Evolutionary conservation across 2,329 filamentous ascomycete genomes (phyloP), one percentile per base, ranked within the genome.

Genomic region (Akanthomyces uredinophilus): DNA sequence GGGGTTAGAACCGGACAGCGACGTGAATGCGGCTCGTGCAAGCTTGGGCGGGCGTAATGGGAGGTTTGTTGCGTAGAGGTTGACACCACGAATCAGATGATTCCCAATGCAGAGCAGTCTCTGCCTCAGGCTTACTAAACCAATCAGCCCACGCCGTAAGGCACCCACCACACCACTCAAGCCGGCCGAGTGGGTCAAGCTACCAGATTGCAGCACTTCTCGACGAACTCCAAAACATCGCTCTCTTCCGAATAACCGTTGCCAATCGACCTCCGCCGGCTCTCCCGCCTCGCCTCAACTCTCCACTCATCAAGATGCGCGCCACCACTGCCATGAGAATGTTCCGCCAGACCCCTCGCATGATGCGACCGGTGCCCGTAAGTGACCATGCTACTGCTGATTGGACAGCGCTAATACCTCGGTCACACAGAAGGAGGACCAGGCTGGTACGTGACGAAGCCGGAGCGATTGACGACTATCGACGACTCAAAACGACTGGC

Each of bases 291-390:
- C 64, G 66, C 69, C 68, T 69, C 69, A 68, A 59, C 66, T 67
- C 63, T 66, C 64, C 62, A 64, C 64, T 68, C 63, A 62, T 63
- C 79, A 83, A 76, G 64, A 90, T 90, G 87, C 84, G 83, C 75
- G 79, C 87, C 73, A 86, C 88, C 72, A 81, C 82, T 70, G 79
- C 83, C 73, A 77, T 91, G 72, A 82, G 84, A 72, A 87, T 89
- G 83, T 84, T 87, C 75, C 85, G 81, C 76, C 84, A 85, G 68
- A 86, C 86, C 68, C 78, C 78, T 75, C 84, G 84, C 78, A 83
- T 87, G 83, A 83, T 88, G 83, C 80, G 81, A 75, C 86, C 89
- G 69, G 77, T 91, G 72, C 90, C 90, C 71, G 91, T 94, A 81
- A 81, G 75, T 75, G 49, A 56, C 59, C 56, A 47, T 56, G 46